These are phyloP conservation scores for Podospora comata DNA, from an alignment of 495 filamentous ascomycete species.

Conservation along the genomic window DNA sequence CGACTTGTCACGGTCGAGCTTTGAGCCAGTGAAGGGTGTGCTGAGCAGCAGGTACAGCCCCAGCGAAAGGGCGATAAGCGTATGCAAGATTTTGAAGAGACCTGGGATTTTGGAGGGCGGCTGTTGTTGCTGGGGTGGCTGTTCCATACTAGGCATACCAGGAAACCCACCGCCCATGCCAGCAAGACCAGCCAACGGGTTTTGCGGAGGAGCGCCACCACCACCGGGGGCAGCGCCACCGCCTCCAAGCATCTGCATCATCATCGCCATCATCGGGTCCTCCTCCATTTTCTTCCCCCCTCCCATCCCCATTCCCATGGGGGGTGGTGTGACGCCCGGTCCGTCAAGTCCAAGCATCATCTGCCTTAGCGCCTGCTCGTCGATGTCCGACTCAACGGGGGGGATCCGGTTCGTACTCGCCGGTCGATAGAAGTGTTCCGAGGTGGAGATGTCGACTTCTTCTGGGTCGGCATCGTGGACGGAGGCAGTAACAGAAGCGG, in stretches of 20 bases:
- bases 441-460: conserved; percentile 64
- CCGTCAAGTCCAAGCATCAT: conserved; percentile 45
- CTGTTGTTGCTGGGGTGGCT: conserved; percentile 17
- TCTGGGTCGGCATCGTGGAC: conserved; percentile 59
- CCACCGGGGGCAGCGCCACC: neutral
- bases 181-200: conserved; percentile 38
- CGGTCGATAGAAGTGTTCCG: conserved; percentile 54
- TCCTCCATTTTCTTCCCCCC: conserved; percentile 20
- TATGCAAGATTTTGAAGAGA: conserved; percentile 75
- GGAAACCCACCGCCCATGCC: conserved; percentile 21
- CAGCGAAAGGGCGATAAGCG: conserved; percentile 65
- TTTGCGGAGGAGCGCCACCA: conserved; percentile 31
- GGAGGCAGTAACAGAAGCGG: conserved; percentile 13
- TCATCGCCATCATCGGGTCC: conserved; percentile 36
- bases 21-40: conserved; percentile 62
- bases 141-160: conserved; percentile 26
- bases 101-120: conserved; percentile 27
- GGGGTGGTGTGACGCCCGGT: conserved; percentile 13
- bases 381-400: conserved; percentile 26
- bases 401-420: conserved; percentile 35
- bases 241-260: conserved; percentile 34
- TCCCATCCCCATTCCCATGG: neutral
- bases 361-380: conserved; percentile 44
- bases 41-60: conserved; percentile 67
- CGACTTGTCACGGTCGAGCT: conserved; percentile 26